Conservation (phyloP, 805 yeast genomes). For the Saturnispora serradocipensis region DNA sequence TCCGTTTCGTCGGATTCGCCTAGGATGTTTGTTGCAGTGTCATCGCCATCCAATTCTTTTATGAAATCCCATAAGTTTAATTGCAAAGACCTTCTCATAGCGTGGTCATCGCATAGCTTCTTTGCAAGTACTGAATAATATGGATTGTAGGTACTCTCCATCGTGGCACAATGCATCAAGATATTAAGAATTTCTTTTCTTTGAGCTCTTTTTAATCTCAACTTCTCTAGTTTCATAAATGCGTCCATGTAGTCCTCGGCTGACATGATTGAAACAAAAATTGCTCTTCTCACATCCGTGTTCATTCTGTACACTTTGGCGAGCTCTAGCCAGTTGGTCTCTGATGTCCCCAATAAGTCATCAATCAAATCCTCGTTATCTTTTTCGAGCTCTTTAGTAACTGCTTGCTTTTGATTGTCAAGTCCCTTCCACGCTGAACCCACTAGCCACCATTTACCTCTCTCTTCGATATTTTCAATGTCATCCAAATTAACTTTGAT, state of each 20-base stretch:
- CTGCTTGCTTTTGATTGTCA: background rate
- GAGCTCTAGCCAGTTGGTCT: slow-evolving; percentile 81
- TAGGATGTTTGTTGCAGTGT: slow-evolving; percentile 16
- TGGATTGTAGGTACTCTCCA: slow-evolving; percentile 81
- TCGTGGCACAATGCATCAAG: slow-evolving; percentile 73
- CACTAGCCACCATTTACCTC: slow-evolving; percentile 98
- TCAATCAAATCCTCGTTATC: slow-evolving; percentile 33
- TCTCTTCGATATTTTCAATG: slow-evolving; percentile 61
- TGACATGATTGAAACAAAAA: slow-evolving; percentile 90
- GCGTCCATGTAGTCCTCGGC: slow-evolving; percentile 90
- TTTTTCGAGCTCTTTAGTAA: slow-evolving; percentile 1
- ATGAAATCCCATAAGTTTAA: slow-evolving; percentile 83
- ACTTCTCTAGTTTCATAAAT: slow-evolving; percentile 67
- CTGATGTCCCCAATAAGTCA: slow-evolving; percentile 57
- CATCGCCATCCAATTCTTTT: slow-evolving; percentile 54
- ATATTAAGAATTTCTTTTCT: slow-evolving; percentile 82
- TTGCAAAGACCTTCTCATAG: slow-evolving; percentile 75
- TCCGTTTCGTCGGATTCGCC: slow-evolving; percentile 48
- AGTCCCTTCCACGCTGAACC: slow-evolving; percentile 95
- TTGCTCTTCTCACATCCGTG: slow-evolving; percentile 89
- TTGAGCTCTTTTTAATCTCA: slow-evolving; percentile 69
- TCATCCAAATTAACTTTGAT: slow-evolving; percentile 78
- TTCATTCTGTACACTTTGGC: slow-evolving; percentile 89
- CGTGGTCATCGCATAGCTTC: slow-evolving; percentile 66
- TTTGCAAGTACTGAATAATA: slow-evolving; percentile 76